Conservation (phyloP, 148 eudicot species). For the Spergularia marina region DNA sequence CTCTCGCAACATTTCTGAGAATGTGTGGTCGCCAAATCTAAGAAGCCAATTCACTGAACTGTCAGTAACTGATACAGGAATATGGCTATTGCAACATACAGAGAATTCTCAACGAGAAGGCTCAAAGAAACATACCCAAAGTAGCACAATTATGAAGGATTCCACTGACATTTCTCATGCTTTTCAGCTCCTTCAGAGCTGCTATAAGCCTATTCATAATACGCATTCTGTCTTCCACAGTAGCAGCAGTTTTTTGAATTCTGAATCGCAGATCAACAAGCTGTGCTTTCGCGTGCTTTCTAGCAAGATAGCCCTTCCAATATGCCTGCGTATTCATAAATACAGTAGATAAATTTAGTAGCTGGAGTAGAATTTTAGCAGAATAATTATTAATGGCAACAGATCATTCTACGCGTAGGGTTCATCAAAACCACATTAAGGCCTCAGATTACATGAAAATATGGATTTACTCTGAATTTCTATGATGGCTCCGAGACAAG, state of each 20-base stretch:
- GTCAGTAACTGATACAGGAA: neutral
- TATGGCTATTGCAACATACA: neutral
- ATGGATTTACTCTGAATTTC: too few relatives aligned
- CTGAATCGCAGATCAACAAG: constrained; percentile 69
- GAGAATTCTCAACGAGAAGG: neutral
- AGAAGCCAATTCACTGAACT: neutral
- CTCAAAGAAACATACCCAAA: constrained; percentile 46
- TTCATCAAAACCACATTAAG: too few relatives aligned
- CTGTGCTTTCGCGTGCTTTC: constrained; percentile 61
- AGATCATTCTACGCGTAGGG: too few relatives aligned
- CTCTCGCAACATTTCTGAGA: constrained; percentile 88
- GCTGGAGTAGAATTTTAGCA: neutral
- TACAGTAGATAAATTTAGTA: neutral
- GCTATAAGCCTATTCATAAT: constrained; percentile 77
- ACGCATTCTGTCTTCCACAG: constrained; percentile 78
- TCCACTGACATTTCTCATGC: constrained; percentile 81
- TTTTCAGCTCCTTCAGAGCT: constrained; percentile 77
- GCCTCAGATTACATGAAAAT: too few relatives aligned
- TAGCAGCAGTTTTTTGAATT: constrained; percentile 73
- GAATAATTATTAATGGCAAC: neutral
- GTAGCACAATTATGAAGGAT: constrained; percentile 86
- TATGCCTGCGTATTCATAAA: constrained; percentile 43
- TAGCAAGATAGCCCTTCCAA: constrained; percentile 79
- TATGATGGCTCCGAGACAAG: too few relatives aligned
- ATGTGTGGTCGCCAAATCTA: constrained; percentile 80